Evolutionary conservation across 108 stramenopile genomes (phyloP).

Genomic region (Pseudonitzschia multistriata): DNA sequence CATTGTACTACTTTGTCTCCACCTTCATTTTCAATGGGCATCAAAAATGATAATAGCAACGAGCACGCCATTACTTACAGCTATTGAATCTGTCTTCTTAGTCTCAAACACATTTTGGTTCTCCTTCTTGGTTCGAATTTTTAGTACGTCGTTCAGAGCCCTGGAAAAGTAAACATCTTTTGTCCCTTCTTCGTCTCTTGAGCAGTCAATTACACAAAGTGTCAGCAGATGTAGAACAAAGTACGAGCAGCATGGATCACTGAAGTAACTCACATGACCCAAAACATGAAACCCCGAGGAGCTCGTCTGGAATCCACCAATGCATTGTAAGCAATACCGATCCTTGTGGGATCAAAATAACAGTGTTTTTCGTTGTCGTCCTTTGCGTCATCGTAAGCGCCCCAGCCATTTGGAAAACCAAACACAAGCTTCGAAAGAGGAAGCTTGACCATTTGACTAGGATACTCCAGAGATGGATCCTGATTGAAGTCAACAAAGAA

Average conservation of each 20-base stretch:
- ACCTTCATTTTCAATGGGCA: too few relatives aligned
- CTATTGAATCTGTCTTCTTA: background rate
- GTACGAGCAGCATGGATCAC: too few relatives aligned
- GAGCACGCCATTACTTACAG: too few relatives aligned
- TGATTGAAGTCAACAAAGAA: slow-evolving; percentile 35
- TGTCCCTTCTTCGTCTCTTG: slow-evolving; percentile 55
- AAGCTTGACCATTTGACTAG: slow-evolving; percentile 18
- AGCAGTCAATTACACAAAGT: background rate
- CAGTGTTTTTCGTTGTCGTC: slow-evolving; percentile 37
- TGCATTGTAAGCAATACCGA: slow-evolving; percentile 37
- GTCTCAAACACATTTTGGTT: background rate
- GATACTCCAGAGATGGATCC: slow-evolving; percentile 31
- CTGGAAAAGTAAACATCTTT: slow-evolving; percentile 35
- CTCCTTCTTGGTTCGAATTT: slow-evolving; percentile 6
- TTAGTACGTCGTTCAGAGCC: slow-evolving; percentile 19
- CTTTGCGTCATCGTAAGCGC: slow-evolving; percentile 9
- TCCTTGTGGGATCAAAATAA: slow-evolving; percentile 29
- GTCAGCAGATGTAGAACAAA: too few relatives aligned
- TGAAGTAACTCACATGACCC: slow-evolving; percentile 41
- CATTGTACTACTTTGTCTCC: too few relatives aligned
- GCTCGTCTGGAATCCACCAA: slow-evolving; percentile 9
- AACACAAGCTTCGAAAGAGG: slow-evolving; percentile 61
- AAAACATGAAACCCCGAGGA: slow-evolving; percentile 72
- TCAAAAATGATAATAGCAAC: too few relatives aligned
- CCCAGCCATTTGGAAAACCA: slow-evolving; percentile 63